Evolutionary conservation across 1,284 basidiomycete species (phyloP).

Genomic region (Rhizoctonia solani): DNA sequence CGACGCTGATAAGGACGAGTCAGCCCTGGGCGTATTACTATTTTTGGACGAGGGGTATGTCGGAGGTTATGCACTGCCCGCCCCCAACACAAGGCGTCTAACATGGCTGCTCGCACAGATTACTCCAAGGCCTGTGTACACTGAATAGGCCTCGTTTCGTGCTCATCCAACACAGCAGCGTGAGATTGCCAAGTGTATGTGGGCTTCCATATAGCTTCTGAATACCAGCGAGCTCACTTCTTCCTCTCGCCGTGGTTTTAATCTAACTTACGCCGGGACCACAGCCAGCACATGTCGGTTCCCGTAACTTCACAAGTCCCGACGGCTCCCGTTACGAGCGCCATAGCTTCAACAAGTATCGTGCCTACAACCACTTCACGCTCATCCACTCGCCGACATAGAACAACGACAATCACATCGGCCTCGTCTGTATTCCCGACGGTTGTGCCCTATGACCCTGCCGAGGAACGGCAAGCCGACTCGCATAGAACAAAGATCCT

Average conservation of each 20-base stretch:
- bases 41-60: neutral
- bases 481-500: slow-evolving; percentile 17
- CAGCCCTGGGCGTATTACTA: no score
- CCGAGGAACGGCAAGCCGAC: slow-evolving; percentile 5
- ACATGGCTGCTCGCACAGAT: neutral
- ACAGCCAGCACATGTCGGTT: no score
- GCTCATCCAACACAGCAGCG: no score
- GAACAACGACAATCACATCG: neutral
- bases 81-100: neutral
- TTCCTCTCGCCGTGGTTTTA: neutral
- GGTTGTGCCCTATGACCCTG: slow-evolving; percentile 13
- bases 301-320: neutral
- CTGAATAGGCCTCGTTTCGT: no score
- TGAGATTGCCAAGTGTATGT: slow-evolving; percentile 19
- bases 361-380: no score
- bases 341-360: neutral
- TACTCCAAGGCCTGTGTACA: neutral
- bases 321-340: neutral
- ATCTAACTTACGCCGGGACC: no score
- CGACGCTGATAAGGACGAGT: no score
- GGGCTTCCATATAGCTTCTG: neutral
- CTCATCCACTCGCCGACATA: neutral
- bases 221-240: neutral
- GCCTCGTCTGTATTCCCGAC: neutral
- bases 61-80: neutral